Evolutionary conservation across 1,284 basidiomycete species (phyloP).

Genomic region (Fomitopsis schrenkii): DNA sequence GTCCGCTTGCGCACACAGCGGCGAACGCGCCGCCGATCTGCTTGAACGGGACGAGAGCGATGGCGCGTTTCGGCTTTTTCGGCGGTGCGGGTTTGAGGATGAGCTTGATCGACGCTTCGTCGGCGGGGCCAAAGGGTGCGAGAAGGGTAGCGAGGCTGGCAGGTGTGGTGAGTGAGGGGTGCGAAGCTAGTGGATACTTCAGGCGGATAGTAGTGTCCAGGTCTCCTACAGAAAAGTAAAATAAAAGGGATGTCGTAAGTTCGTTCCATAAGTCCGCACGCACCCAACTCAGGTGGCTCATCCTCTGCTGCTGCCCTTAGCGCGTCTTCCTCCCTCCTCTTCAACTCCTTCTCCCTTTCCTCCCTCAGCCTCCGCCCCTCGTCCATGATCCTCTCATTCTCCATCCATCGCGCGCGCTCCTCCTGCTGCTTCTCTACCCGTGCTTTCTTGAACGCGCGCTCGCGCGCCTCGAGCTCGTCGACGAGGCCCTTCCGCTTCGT

Average conservation of each 20-base stretch:
- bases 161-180: slow-evolving; percentile 51
- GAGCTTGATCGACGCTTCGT: slow-evolving; percentile 61
- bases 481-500: slow-evolving; percentile 77
- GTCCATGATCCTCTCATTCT: slow-evolving; percentile 76
- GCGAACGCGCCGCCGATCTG: slow-evolving; percentile 72
- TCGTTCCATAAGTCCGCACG: slow-evolving; percentile 14
- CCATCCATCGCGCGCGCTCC: slow-evolving; percentile 51
- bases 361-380: slow-evolving; percentile 71
- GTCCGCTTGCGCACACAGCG: slow-evolving; percentile 59
- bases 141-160: slow-evolving; percentile 50
- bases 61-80: slow-evolving; percentile 63
- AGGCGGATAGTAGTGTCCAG: slow-evolving; percentile 72
- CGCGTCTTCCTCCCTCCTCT: slow-evolving; percentile 37
- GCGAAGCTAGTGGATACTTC: slow-evolving; percentile 56
- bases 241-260: neutral
- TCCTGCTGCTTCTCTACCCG: slow-evolving; percentile 58
- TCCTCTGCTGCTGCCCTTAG: slow-evolving; percentile 27
- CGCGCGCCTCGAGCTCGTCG: slow-evolving; percentile 67
- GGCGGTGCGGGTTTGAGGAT: slow-evolving; percentile 47
- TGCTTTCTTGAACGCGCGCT: slow-evolving; percentile 49
- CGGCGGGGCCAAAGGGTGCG: slow-evolving; percentile 55
- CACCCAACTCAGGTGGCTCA: slow-evolving; percentile 51
- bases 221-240: slow-evolving; percentile 39
- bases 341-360: slow-evolving; percentile 54
- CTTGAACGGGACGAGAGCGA: slow-evolving; percentile 69